These are phyloP conservation scores for Flagelloscypha sp. DNA, from an alignment of 768 basidiomycete genomes.

Conservation along the genomic window DNA sequence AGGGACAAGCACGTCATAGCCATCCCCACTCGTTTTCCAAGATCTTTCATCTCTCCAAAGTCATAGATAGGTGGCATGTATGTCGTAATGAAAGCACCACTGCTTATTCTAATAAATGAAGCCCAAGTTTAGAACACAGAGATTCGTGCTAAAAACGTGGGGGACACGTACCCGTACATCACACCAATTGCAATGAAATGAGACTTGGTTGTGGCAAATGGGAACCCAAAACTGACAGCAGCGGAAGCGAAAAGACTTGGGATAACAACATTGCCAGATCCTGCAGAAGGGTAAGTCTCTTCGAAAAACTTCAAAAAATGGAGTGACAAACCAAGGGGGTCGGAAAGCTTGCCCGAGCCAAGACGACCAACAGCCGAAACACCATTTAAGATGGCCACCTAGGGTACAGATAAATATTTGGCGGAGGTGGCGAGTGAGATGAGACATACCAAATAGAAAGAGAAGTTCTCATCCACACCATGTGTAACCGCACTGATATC, in stretches of 20 bases:
- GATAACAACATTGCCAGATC: conserved; percentile 49
- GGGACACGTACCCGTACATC: conserved; percentile 60
- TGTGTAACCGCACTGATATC: conserved; percentile 38
- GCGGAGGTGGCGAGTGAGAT: no score
- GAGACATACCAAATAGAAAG: conserved; percentile 53
- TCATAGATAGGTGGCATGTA: conserved; percentile 20
- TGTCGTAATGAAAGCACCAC: conserved; percentile 24
- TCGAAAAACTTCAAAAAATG: no score
- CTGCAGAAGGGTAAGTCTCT: conserved; percentile 19
- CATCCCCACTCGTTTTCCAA: conserved; percentile 27
- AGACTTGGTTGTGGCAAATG: conserved; percentile 34
- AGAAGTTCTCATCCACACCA: conserved; percentile 39
- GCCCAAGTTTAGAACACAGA: no score
- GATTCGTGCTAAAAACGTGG: no score
- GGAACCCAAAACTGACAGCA: conserved; percentile 53
- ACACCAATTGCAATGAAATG: conserved; percentile 37
- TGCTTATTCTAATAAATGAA: no score
- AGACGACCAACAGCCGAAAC: conserved; percentile 49
- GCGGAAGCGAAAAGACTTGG: conserved; percentile 44
- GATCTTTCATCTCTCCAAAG: conserved; percentile 22
- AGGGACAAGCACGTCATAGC: conserved; percentile 22
- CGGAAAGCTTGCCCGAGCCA: conserved; percentile 37
- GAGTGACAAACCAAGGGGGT: conserved; percentile 37
- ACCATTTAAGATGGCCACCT: conserved; percentile 57
- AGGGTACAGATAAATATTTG: no score